These are phyloP conservation scores for Agastache rugosa DNA, from an alignment of 257 asterid genomes.

Conservation along the genomic window DNA sequence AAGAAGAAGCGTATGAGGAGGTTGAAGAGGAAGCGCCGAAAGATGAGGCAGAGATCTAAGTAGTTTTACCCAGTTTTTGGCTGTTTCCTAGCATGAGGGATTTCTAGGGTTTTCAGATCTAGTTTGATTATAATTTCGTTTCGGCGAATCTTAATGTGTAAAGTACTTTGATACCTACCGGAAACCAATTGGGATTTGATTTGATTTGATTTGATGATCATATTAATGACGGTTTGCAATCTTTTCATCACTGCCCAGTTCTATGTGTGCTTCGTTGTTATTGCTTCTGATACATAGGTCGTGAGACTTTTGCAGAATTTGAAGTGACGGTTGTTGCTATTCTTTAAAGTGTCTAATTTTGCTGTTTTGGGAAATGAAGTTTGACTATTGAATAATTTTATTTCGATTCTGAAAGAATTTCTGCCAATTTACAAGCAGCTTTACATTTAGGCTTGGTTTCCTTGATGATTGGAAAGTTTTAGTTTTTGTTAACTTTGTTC, in stretches of 20 bases:
- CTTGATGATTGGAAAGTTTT: neutral
- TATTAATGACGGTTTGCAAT: neutral
- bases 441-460: neutral
- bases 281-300: neutral
- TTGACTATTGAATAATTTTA: too few species aligned
- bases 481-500: neutral
- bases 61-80: conserved; percentile 23
- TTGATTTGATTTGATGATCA: neutral
- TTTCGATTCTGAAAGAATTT: too few species aligned
- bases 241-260: neutral
- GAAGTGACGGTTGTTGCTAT: neutral
- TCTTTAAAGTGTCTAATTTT: neutral
- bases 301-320: neutral
- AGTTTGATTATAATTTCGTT: conserved; percentile 13
- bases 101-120: conserved; percentile 32
- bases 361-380: too few species aligned
- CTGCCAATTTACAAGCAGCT: neutral
- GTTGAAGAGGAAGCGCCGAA: conserved; percentile 63
- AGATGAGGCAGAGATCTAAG: conserved; percentile 63
- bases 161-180: conserved; percentile 13
- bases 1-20: conserved; percentile 64
- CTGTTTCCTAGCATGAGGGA: neutral
- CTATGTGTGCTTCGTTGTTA: neutral
- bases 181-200: conserved; percentile 1
- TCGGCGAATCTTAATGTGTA: conserved; percentile 27